Base-by-base conservation (phyloP, 1,284 basidiomycete genomes). In the Coniferiporia weirii region DNA sequence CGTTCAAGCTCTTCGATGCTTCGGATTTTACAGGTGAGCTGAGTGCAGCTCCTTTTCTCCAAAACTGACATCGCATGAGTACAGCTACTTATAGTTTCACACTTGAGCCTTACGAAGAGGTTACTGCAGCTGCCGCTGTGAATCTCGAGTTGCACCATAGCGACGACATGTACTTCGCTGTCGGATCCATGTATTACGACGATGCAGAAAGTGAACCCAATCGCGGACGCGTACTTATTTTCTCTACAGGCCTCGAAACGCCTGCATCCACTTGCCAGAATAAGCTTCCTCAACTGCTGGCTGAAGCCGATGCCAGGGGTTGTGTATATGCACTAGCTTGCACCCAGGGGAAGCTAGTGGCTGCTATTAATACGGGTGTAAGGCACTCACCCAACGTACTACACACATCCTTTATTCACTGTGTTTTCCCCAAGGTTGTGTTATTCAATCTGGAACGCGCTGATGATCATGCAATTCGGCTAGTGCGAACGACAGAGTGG, bases 331-430 rank as follows among this genome's bases (percentile, higher is more conserved):
- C 82, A 7, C 62, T 91, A 32, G 73, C 76, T 1, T 70, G 67
- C 15, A 66, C 80, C 7, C 70, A 80, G 34, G 76, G 76, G 17
- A 71, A 76, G 61, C 71, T 94, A 34, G 79, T 84, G 1, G 90
- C 84, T 1, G 83, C 89, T 0, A 79, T 92, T 35, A 90, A 91
- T 66, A 84, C 87, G 15, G 82, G 87, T 27, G 91, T 92, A 65
- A 51, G 87, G 76, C 40, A 15, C 19, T 44, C 48, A 17, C 19
- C 22, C 40, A 54, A 8, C 6, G 15, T 38, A 36, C 20, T 19
- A 9, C 10, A 51, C 22, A 4, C 48, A 40, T 0, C n/a, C 13
- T 19, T 44, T 50, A 40, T 50, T 52, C 3, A 59, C 43, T 44
- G 20, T n/a, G 4, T 19, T 53, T 12, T 52, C 8, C 9, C 3